These are phyloP conservation scores for Chytriomyces confervae DNA, from an alignment of 192 early-diverging fungal species.

Conservation along the genomic window DNA sequence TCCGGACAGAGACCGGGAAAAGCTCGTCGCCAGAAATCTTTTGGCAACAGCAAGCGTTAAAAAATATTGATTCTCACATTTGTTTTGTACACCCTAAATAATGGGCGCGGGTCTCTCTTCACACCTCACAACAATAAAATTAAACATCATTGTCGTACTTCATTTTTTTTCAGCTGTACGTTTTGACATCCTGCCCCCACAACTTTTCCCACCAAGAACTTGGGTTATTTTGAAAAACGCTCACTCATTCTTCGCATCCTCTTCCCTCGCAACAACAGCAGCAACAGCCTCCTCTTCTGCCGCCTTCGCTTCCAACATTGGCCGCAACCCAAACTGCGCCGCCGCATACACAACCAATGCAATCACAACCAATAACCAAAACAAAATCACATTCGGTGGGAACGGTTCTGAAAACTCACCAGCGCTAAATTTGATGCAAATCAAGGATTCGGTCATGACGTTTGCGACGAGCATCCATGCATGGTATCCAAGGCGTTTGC, in stretches of 20 bases:
- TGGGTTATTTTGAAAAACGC: too few relatives aligned
- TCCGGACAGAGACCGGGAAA: constrained; percentile 9
- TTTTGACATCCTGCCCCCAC: too few relatives aligned
- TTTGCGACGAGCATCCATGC: constrained; percentile 89
- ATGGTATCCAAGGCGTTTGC: constrained; percentile 91
- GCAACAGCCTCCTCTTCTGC: background rate
- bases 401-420: constrained; percentile 86
- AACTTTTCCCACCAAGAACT: too few relatives aligned
- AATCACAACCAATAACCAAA: constrained; percentile 72
- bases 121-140: too few relatives aligned
- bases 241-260: too few relatives aligned
- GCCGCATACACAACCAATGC: constrained; percentile 73
- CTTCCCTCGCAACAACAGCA: background rate
- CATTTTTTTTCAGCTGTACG: too few relatives aligned
- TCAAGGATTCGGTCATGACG: constrained; percentile 89
- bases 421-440: constrained; percentile 85
- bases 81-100: background rate
- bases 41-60: background rate
- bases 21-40: background rate
- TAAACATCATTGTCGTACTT: too few relatives aligned
- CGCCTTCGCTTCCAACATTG: background rate
- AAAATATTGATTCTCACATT: background rate
- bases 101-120: background rate
- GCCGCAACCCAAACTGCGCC: constrained; percentile 69
- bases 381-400: constrained; percentile 70